These are phyloP conservation scores for Nakaseomyces kungkrabaensis DNA, from an alignment of 1,139 yeast species.

Conservation along the genomic window DNA sequence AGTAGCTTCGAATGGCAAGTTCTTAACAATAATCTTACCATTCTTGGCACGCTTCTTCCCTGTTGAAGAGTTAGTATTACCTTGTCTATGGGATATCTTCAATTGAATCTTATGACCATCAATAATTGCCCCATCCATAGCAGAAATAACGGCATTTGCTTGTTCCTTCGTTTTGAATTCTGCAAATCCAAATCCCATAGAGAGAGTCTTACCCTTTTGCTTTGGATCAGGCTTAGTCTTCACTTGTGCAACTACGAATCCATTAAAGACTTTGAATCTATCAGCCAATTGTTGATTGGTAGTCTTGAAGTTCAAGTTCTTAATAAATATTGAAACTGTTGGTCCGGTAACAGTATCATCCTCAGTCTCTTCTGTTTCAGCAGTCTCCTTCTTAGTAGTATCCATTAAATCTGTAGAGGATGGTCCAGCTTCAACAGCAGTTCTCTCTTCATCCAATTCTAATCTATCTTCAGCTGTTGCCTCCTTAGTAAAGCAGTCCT, in stretches of 20 bases:
- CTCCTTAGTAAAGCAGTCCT: constrained; percentile 59
- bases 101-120: constrained; percentile 88
- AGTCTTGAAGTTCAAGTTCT: constrained; percentile 84
- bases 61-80: constrained; percentile 29
- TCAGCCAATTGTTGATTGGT: constrained; percentile 47
- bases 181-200: constrained; percentile 98
- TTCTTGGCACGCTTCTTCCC: constrained; percentile 31
- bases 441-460: constrained; percentile 23
- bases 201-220: constrained; percentile 49
- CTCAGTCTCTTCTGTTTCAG: constrained; percentile 32
- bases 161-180: constrained; percentile 74
- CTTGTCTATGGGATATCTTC: constrained; percentile 71
- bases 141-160: constrained; percentile 65
- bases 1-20: constrained; percentile 92
- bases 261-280: constrained; percentile 60
- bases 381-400: constrained; percentile 21
- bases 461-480: constrained; percentile 30
- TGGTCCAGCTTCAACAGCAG: constrained; percentile 37
- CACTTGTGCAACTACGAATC: constrained; percentile 74
- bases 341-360: constrained; percentile 48
- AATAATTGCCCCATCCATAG: constrained; percentile 67
- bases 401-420: constrained; percentile 38
- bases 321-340: constrained; percentile 78
- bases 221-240: constrained; percentile 86
- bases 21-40: constrained; percentile 83